Percentiles rank a stretch among this genome's conserved stretches.
These are phyloP conservation scores for Eucalyptus sp. DNA, from an alignment of 345 rosid genomes.

Conservation along the genomic window DNA sequence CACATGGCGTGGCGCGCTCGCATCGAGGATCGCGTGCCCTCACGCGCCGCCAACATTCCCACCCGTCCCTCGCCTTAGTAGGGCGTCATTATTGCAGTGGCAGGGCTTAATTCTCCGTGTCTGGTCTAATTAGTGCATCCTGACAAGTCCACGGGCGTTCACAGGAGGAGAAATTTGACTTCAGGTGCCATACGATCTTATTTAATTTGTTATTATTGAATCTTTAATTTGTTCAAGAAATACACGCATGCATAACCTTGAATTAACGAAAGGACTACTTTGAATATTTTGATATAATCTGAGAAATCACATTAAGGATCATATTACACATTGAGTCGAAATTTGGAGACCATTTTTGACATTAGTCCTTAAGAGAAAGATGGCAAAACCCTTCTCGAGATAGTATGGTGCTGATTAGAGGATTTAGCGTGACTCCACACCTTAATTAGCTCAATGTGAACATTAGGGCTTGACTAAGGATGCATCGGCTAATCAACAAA, in stretches of 20 bases:
- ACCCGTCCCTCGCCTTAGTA: background rate
- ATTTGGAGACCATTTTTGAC: fast-evolving
- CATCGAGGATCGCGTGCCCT: background rate
- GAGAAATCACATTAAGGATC: too few species aligned
- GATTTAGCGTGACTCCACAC: background rate
- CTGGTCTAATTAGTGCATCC: background rate
- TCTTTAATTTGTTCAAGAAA: too few species aligned
- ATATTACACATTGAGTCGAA: fast-evolving
- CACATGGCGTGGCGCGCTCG: background rate
- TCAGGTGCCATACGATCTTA: too few species aligned
- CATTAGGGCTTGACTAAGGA: fast-evolving
- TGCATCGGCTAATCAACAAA: background rate
- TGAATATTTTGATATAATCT: fast-evolving
- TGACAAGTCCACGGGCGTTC: background rate
- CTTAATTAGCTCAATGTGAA: fast-evolving
- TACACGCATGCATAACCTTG: too few species aligned
- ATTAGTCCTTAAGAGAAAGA: fast-evolving
- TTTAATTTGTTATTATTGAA: too few species aligned
- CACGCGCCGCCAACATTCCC: background rate
- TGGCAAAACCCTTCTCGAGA: fast-evolving
- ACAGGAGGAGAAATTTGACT: too few species aligned
- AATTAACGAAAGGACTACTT: fast-evolving
- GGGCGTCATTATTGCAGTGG: background rate
- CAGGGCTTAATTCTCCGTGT: background rate
- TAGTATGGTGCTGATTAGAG: background rate